Evolutionary conservation across 306 rosid genomes (phyloP).

Genomic region (Dryas octopetala): DNA sequence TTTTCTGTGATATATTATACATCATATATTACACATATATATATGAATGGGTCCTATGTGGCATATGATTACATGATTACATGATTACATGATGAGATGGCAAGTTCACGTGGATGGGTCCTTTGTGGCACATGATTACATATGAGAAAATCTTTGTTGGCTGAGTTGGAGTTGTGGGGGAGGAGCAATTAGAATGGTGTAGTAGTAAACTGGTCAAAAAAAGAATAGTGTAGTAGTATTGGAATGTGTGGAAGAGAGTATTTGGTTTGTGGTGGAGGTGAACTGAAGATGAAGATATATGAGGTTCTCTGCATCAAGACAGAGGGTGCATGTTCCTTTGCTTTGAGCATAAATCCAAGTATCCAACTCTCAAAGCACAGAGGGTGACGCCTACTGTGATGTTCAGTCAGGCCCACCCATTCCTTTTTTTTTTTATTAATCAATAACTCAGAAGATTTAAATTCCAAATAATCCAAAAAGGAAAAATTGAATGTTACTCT

Average conservation of each 20-base stretch:
- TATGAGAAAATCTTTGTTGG: slow-evolving; percentile 1
- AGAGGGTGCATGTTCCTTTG: background rate
- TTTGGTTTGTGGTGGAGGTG: background rate
- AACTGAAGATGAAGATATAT: background rate
- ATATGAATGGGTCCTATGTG: too few relatives aligned
- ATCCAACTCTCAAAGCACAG: background rate
- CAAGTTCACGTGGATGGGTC: slow-evolving; percentile 17
- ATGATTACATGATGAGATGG: slow-evolving; percentile 14
- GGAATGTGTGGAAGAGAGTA: slow-evolving; percentile 12
- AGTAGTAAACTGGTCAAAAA: too few relatives aligned
- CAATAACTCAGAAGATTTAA: too few relatives aligned
- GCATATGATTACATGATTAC: too few relatives aligned
- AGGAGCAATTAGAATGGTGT: too few relatives aligned
- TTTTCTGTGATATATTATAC: too few relatives aligned
- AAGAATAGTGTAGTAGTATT: background rate
- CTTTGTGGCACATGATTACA: slow-evolving; percentile 1
- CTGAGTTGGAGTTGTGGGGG: slow-evolving; percentile 17
- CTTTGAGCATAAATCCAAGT: background rate
- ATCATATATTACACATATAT: too few relatives aligned
- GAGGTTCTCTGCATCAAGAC: slow-evolving; percentile 31
- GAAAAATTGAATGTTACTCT: too few relatives aligned
- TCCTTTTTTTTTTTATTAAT: too few relatives aligned
- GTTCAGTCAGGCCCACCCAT: slow-evolving; percentile 10
- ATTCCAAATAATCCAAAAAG: too few relatives aligned
- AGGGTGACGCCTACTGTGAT: background rate